Base-by-base conservation (phyloP, 495 filamentous ascomycete genomes). In the Xylaria cubensis region DNA sequence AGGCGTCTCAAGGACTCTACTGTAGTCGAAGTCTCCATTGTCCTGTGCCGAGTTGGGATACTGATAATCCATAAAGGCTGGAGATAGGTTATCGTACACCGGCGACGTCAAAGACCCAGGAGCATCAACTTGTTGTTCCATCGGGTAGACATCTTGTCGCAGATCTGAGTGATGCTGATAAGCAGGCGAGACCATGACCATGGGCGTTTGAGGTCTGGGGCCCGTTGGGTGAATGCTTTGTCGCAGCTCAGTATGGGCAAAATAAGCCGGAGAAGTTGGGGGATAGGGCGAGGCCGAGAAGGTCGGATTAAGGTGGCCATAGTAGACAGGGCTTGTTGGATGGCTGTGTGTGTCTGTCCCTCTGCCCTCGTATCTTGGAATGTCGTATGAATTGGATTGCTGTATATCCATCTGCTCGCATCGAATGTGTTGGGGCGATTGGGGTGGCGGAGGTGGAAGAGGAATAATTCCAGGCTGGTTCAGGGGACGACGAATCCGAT, bases 221-320 rank as follows among this genome's bases (percentile, higher is more conserved):
- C 19, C 75, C 39, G 61, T 58, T 71, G 13, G 32, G 15, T 72
- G 67, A 32, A 71, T 72, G 21, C 62, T 62, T 36, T 69, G 51
- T n/a, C 46, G 24, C 62, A 62, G 44, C 10, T 59, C 56, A 7
- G 55, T 5, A 17, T 41, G 36, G 42, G 12, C 24, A 5, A 17
- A 15, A 39, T 26, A 50, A 3, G 58, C 29, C 15, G 68, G 58
- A 19, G 58, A 62, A 24, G 29, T 48, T 42, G 56, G 46, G 21
- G 42, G 26, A 29, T 63, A 62, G 13, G 42, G 39, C 13, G 19
- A 17, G 17, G 42, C 29, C 29, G 36, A 42, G 12, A 36, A 12
- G 17, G 34, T 7, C 29, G n/a, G 48, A 9, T 56, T 13, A n/a
- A n/a, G 15, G 36, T 56, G 6, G 0, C 19, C 21, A 56, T 67